These are phyloP conservation scores for Pseudonitzschia delicatissima DNA, from an alignment of 108 stramenopile genomes.

Conservation along the genomic window DNA sequence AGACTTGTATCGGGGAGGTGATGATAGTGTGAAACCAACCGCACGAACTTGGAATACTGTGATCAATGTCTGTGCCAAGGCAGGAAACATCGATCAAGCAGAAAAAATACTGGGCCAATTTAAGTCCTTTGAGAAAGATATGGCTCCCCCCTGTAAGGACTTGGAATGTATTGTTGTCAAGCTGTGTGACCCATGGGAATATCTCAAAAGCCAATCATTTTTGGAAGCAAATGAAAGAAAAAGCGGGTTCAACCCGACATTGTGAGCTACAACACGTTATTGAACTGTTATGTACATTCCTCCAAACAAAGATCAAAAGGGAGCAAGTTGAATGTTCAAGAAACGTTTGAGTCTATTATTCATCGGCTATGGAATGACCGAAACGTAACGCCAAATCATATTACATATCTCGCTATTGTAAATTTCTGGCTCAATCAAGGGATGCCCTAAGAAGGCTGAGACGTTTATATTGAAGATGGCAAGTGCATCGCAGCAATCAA, in stretches of 20 bases:
- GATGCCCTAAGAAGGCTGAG: slow-evolving; percentile 40
- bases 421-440: slow-evolving; percentile 22
- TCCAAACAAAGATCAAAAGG: not conserved
- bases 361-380: slow-evolving; percentile 4
- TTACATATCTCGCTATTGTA: slow-evolving; percentile 23
- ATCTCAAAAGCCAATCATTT: slow-evolving; percentile 8
- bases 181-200: slow-evolving; percentile 17
- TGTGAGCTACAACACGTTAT: slow-evolving; percentile 34
- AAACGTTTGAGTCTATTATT: not conserved
- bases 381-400: slow-evolving; percentile 12
- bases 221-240: slow-evolving; percentile 18
- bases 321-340: not conserved
- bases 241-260: slow-evolving; percentile 29
- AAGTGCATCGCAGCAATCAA: not conserved
- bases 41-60: slow-evolving; percentile 35
- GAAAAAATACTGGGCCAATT: slow-evolving; percentile 11
- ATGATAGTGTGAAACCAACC: slow-evolving; percentile 23
- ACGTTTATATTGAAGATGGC: slow-evolving; percentile 35
- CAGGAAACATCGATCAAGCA: slow-evolving; percentile 18
- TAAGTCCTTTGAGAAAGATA: not conserved
- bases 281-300: slow-evolving; percentile 24
- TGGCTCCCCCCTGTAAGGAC: slow-evolving; percentile 11
- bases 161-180: slow-evolving; percentile 33
- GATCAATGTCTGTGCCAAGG: slow-evolving; percentile 19
- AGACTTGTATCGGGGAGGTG: slow-evolving; percentile 15